These are phyloP conservation scores for Microcyclospora pomicola DNA, from an alignment of 2,329 filamentous ascomycete genomes.

Conservation along the genomic window DNA sequence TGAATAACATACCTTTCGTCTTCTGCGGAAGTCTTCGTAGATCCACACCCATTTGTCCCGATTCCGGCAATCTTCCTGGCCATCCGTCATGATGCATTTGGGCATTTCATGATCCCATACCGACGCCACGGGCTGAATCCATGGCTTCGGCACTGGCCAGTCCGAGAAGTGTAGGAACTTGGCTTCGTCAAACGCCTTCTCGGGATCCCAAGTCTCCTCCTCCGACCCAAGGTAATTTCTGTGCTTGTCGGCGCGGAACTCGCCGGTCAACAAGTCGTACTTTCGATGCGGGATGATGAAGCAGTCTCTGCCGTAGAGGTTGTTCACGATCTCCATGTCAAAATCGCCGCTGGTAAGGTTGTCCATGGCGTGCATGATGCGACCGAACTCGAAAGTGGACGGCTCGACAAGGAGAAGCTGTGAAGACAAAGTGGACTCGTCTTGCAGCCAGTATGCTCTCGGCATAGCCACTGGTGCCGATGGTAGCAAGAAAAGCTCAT, in stretches of 20 bases:
- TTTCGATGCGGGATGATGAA: slow-evolving; percentile 50
- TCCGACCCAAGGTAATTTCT: slow-evolving; percentile 34
- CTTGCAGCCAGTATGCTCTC: slow-evolving; percentile 53
- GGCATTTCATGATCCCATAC: slow-evolving; percentile 27
- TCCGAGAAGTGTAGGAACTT: slow-evolving; percentile 60
- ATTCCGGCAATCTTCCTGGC: slow-evolving; percentile 14
- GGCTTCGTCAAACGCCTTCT: slow-evolving; percentile 42
- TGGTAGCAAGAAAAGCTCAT: slow-evolving; percentile 56
- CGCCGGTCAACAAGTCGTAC: slow-evolving; percentile 47
- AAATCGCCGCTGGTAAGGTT: slow-evolving; percentile 29
- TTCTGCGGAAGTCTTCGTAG: slow-evolving; percentile 19
- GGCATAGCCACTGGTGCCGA: slow-evolving; percentile 48
- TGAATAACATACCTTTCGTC: slow-evolving; percentile 6
- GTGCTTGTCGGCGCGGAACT: slow-evolving; percentile 46
- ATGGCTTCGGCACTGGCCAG: slow-evolving; percentile 56
- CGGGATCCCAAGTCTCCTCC: slow-evolving; percentile 45
- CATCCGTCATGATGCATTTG: slow-evolving; percentile 16
- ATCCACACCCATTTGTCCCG: slow-evolving; percentile 28
- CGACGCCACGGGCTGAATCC: slow-evolving; percentile 32
- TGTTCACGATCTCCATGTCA: slow-evolving; percentile 57
- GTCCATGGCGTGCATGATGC: slow-evolving; percentile 20
- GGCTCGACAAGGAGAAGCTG: slow-evolving; percentile 50
- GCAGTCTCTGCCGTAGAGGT: slow-evolving; percentile 44
- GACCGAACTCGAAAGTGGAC: slow-evolving; percentile 36
- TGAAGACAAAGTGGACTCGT: slow-evolving; percentile 35